phyloP scores from a whole-genome alignment of 495 filamentous ascomycete species.

The Penicillium alfredii region DNA sequence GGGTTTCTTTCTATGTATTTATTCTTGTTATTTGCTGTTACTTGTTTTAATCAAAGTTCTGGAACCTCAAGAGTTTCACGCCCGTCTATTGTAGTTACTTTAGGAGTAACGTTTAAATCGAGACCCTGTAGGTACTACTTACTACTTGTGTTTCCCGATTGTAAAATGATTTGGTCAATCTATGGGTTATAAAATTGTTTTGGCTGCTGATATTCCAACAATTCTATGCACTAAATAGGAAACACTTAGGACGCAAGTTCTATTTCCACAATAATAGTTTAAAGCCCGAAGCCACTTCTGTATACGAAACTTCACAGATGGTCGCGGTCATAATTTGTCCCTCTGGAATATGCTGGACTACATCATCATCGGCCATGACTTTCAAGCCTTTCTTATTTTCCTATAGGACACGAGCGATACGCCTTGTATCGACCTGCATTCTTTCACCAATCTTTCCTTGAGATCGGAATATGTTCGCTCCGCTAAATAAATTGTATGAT shows the following conservation, averaged over 20 bases:
- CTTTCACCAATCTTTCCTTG: slow-evolving; percentile 58
- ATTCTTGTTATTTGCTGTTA: too few relatives aligned
- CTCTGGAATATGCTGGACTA: slow-evolving; percentile 68
- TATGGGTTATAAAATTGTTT: too few relatives aligned
- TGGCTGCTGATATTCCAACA: too few relatives aligned
- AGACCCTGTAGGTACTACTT: too few relatives aligned
- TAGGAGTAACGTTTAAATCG: too few relatives aligned
- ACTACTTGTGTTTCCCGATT: too few relatives aligned
- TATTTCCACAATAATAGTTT: neutral
- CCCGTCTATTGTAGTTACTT: too few relatives aligned
- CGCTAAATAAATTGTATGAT: slow-evolving; percentile 73
- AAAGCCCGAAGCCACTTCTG: slow-evolving; percentile 2
- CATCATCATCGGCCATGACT: slow-evolving; percentile 76
- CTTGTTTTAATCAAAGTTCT: too few relatives aligned
- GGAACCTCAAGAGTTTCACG: too few relatives aligned
- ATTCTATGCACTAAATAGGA: too few relatives aligned
- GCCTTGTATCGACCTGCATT: slow-evolving; percentile 59
- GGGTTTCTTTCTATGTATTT: too few relatives aligned
- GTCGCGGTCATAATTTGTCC: slow-evolving; percentile 72
- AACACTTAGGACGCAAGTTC: neutral
- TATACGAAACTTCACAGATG: slow-evolving; percentile 29
- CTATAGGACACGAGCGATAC: slow-evolving; percentile 56
- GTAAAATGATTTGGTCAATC: too few relatives aligned
- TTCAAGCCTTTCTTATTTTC: slow-evolving; percentile 60
- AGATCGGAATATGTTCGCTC: slow-evolving; percentile 62